Evolutionary conservation across 768 basidiomycete genomes (phyloP), one percentile per base, ranked within the genome.

Genomic region (Kwoniella heveanensis): DNA sequence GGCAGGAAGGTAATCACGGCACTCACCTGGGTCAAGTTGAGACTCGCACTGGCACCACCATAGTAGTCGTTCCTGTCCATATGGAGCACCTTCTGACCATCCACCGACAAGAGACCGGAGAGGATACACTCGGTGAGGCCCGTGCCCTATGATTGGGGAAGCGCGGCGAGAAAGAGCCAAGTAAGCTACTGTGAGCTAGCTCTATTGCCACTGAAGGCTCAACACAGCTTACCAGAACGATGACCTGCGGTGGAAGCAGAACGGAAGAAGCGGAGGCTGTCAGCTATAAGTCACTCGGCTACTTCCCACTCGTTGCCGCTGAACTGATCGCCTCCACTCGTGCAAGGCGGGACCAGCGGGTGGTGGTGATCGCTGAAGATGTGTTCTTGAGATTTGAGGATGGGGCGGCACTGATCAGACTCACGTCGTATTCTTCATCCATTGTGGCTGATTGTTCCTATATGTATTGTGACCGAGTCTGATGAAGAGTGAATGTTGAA

Each of bases 351-450:
- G 39, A 24, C 48, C 10, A 13, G 47, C 19, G 17, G 36, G 3
- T 21, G 46, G 10, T 10, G 21, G 58, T 10, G 37, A 27, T n/a
- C n/a, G n/a, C n/a, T n/a, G n/a, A n/a, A n/a, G n/a, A n/a, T n/a
- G n/a, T n/a, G n/a, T n/a, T n/a, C n/a, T n/a, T n/a, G n/a, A n/a
- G n/a, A n/a, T n/a, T n/a, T n/a, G n/a, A n/a, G n/a, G n/a, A n/a
- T n/a, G n/a, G n/a, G n/a, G n/a, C n/a, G n/a, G n/a, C n/a, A n/a
- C n/a, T n/a, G n/a, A n/a, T n/a, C n/a, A n/a, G n/a, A 59, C 83
- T 67, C 80, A 96, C 94, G 81, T 97, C 94, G 83, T 97, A 98
- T 85, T 91, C 90, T 85, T 98, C 95, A 89, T 99, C 95, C 95
- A 99, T 96, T 81, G 75, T 83, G 70, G 32, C 29, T 52, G 47